Evolutionary conservation across 306 rosid genomes (phyloP).

Genomic region (Begonia peltatifolia): DNA sequence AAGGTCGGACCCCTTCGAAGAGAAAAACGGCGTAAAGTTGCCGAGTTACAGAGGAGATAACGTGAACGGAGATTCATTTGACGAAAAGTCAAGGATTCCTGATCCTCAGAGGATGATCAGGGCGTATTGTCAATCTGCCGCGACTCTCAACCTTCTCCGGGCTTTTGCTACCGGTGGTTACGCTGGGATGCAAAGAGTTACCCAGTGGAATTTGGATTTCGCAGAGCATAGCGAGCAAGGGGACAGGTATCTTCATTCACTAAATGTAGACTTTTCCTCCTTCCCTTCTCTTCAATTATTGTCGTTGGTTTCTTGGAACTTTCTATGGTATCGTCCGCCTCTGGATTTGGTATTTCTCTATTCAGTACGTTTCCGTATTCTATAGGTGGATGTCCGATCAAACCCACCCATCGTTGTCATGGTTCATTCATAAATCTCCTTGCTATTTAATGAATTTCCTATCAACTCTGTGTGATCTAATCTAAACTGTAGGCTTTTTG

Average conservation of each 20-base stretch:
- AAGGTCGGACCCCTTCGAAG: conserved; percentile 86
- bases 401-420: too few species aligned
- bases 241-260: conserved; percentile 42
- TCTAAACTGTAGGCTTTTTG: too few species aligned
- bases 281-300: neutral
- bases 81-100: conserved; percentile 65
- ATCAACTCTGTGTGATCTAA: too few species aligned
- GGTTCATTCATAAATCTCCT: too few species aligned
- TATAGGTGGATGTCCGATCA: too few species aligned
- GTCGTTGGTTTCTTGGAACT: too few species aligned
- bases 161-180: conserved; percentile 97
- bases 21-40: conserved; percentile 77
- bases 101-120: conserved; percentile 94
- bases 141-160: conserved; percentile 84
- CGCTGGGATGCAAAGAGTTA: conserved; percentile 96
- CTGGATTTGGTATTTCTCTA: too few species aligned
- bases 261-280: neutral
- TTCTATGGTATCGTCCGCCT: too few species aligned
- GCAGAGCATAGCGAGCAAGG: conserved; percentile 89
- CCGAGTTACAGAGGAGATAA: conserved; percentile 99
- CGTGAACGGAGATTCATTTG: conserved; percentile 77
- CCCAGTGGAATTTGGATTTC: conserved; percentile 97
- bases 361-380: too few species aligned
- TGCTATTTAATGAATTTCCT: too few species aligned
- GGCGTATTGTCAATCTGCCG: conserved; percentile 93